Conservation (phyloP, 2,329 filamentous ascomycete genomes). For the Aspergillus caelatus region DNA sequence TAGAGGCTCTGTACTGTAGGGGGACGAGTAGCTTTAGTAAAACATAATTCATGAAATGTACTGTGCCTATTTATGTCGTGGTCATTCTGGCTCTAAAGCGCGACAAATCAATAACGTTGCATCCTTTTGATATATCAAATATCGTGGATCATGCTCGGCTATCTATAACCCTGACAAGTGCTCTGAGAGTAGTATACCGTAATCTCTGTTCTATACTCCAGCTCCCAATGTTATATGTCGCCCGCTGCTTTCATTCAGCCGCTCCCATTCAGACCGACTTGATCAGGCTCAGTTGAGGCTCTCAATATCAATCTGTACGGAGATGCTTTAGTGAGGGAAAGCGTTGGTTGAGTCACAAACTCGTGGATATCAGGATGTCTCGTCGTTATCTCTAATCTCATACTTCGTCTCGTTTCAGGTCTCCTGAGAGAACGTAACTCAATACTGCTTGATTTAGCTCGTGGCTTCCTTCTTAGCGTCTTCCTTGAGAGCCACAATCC, state of each 20-base stretch:
- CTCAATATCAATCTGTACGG: not conserved
- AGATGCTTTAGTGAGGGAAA: not conserved
- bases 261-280: not conserved
- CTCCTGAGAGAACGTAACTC: not conserved
- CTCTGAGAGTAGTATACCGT: not conserved
- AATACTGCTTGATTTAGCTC: not conserved
- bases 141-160: not conserved
- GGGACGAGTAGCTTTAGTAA: not conserved
- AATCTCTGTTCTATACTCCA: not conserved
- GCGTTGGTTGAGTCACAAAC: not conserved
- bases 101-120: not conserved
- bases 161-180: not conserved
- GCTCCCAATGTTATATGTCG: not conserved
- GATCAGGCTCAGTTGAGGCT: not conserved
- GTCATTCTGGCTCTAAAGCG: not conserved
- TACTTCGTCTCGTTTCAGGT: not conserved
- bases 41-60: not conserved
- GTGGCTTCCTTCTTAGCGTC: slow-evolving; percentile 18
- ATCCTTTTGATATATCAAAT: not conserved
- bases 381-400: not conserved
- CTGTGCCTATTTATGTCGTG: not conserved
- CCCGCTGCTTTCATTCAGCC: not conserved
- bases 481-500: slow-evolving; percentile 90
- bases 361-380: not conserved
- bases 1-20: too few relatives aligned